A percentile compares a stretch with the other conserved stretches of the same genome.
phyloP scores from a whole-genome alignment of 345 rosid species.

The Limnanthes douglasii region DNA sequence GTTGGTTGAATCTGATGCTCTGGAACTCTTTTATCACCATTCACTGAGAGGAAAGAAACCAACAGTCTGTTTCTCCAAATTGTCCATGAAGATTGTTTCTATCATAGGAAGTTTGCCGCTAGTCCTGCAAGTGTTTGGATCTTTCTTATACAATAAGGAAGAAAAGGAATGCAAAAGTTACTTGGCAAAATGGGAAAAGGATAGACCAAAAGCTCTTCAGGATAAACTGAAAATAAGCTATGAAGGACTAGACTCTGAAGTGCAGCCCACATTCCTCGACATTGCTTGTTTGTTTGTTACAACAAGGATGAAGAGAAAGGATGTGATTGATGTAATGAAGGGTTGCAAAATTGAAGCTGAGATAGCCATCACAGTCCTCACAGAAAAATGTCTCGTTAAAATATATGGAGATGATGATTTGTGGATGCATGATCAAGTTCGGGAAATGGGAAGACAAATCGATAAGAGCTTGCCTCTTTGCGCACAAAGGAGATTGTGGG shows the following conservation, averaged over 20 bases:
- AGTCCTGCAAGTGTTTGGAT: slow-evolving; percentile 49
- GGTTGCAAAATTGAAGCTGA: slow-evolving; percentile 29
- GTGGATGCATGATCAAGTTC: slow-evolving; percentile 48
- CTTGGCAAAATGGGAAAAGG: slow-evolving; percentile 12
- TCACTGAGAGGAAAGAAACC: slow-evolving; percentile 34
- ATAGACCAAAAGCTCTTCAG: slow-evolving; percentile 15
- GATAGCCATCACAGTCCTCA: slow-evolving; percentile 16
- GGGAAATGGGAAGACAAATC: slow-evolving; percentile 51
- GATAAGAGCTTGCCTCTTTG: slow-evolving; percentile 18
- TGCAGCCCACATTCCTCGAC: slow-evolving; percentile 29
- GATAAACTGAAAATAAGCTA: slow-evolving; percentile 28
- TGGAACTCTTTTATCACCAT: slow-evolving; percentile 30
- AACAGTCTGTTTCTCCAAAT: background rate
- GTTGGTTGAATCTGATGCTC: slow-evolving; percentile 12
- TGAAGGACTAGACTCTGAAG: slow-evolving; percentile 21
- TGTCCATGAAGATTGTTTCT: slow-evolving; percentile 20
- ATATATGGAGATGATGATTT: slow-evolving; percentile 9
- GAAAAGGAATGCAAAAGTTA: slow-evolving; percentile 28
- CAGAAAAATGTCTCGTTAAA: slow-evolving; percentile 27
- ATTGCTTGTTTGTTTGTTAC: slow-evolving; percentile 32
- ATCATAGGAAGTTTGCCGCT: slow-evolving; percentile 30
- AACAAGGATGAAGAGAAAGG: slow-evolving; percentile 18
- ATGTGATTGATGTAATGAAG: slow-evolving; percentile 18
- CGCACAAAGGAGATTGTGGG: slow-evolving; percentile 37
- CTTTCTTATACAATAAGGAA: slow-evolving; percentile 22